Percentiles rank a stretch among this genome's conserved stretches.
Conservation (phyloP, 2,329 filamentous ascomycete species). For the Triangularia setosa region DNA sequence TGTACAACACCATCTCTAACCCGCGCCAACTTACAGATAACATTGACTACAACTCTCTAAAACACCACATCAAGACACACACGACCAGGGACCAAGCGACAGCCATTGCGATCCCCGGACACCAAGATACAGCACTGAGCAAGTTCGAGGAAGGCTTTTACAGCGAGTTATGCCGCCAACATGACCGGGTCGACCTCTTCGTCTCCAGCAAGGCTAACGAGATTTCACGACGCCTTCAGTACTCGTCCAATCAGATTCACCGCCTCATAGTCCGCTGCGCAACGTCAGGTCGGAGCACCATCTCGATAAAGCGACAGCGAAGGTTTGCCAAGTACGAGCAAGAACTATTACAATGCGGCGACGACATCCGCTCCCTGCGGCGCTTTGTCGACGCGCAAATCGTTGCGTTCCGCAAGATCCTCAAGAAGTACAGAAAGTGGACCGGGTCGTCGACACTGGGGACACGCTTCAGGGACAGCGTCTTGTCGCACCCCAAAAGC, state of each 20-base stretch:
- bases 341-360: conserved; percentile 55
- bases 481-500: conserved; percentile 64
- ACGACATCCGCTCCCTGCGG: conserved; percentile 66
- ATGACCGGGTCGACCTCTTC: conserved; percentile 74
- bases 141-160: conserved; percentile 71
- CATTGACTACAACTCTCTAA: conserved; percentile 84
- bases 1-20: neutral
- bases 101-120: conserved; percentile 71
- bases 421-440: conserved; percentile 89
- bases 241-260: conserved; percentile 46
- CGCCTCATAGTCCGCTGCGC: conserved; percentile 44
- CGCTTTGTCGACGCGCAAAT: conserved; percentile 72
- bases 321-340: conserved; percentile 52
- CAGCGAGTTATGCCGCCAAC: conserved; percentile 66
- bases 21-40: conserved; percentile 52
- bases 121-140: conserved; percentile 53
- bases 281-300: conserved; percentile 30
- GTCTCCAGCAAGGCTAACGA: conserved; percentile 77
- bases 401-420: conserved; percentile 73
- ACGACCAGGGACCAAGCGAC: conserved; percentile 67
- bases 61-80: conserved; percentile 76
- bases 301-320: conserved; percentile 46
- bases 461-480: conserved; percentile 61
- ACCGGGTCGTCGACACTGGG: conserved; percentile 66
- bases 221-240: conserved; percentile 62